These are phyloP conservation scores for Coemansia sp. DNA, from an alignment of 192 early-diverging fungal genomes.

Conservation along the genomic window DNA sequence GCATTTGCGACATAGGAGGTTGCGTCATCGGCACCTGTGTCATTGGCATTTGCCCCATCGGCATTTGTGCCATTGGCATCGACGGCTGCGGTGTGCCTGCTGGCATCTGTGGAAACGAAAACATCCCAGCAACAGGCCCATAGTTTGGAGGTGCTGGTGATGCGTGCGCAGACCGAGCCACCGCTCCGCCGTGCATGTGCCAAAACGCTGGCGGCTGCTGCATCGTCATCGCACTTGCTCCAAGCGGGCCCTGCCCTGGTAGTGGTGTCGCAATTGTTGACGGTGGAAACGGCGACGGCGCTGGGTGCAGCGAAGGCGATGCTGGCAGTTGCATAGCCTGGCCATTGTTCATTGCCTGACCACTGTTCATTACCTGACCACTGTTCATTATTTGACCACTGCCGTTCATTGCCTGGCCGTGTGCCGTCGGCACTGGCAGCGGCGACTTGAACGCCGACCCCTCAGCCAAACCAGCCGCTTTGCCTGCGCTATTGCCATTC, in stretches of 20 bases:
- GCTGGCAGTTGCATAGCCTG: constrained; percentile 18
- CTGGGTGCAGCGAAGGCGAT: constrained; percentile 43
- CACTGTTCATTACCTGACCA: neutral
- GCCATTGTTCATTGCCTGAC: neutral
- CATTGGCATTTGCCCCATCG: constrained; percentile 6
- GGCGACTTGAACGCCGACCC: constrained; percentile 34
- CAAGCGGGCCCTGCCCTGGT: constrained; percentile 24
- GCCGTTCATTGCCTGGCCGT: constrained; percentile 1
- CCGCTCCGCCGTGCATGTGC: constrained; percentile 22
- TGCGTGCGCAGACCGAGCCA: constrained; percentile 29
- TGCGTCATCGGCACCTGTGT: neutral
- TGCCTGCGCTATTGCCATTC: neutral
- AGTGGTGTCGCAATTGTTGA: constrained; percentile 51
- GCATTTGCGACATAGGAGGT: neutral
- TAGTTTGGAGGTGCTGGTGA: constrained; percentile 38
- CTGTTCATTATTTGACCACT: neutral
- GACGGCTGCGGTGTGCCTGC: constrained; percentile 14
- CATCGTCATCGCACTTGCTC: constrained; percentile 7
- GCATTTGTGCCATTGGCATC: constrained; percentile 7
- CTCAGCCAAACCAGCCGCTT: neutral
- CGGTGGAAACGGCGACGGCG: constrained; percentile 45
- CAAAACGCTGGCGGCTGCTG: constrained; percentile 28
- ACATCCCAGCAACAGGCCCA: constrained; percentile 29
- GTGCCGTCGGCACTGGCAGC: constrained; percentile 23
- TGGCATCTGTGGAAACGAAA: constrained; percentile 35